Conservation (phyloP, 345 rosid genomes). For the Conringia planisiliqua region DNA sequence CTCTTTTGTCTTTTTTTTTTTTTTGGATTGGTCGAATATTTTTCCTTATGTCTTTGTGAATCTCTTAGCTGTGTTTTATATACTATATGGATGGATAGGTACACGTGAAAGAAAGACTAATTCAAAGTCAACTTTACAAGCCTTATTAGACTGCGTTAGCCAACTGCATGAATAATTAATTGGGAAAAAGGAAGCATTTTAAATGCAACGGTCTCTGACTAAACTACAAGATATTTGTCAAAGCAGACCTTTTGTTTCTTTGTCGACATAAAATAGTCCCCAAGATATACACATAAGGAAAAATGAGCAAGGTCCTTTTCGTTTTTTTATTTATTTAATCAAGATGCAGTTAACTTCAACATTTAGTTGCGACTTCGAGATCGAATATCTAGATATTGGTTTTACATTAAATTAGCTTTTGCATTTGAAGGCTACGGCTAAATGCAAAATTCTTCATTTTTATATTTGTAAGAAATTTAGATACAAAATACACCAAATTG, state of each 20-base stretch:
- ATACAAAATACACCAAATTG: too few species aligned
- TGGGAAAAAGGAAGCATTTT: not conserved
- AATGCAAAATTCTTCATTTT: too few species aligned
- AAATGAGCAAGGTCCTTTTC: not conserved
- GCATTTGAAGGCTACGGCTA: too few species aligned
- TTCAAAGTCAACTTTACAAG: conserved; percentile 28
- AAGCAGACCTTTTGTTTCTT: not conserved
- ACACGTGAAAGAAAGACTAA: not conserved
- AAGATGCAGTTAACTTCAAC: too few species aligned
- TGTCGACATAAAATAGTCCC: not conserved
- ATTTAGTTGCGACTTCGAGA: too few species aligned
- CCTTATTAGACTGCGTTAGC: conserved; percentile 26
- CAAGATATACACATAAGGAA: not conserved
- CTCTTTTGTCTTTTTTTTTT: not conserved
- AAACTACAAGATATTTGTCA: conserved; percentile 1
- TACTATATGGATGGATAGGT: conserved; percentile 10
- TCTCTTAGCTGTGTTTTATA: conserved; percentile 15
- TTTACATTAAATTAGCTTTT: too few species aligned
- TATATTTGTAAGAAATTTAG: too few species aligned
- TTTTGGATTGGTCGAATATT: not conserved
- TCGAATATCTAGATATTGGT: too few species aligned
- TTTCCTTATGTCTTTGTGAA: conserved; percentile 2
- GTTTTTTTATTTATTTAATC: too few species aligned
- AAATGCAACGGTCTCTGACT: conserved; percentile 9
- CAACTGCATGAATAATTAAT: conserved; percentile 16